Evolutionary conservation across 1,284 basidiomycete species (phyloP).

Genomic region (Cryptococcus depauperatus): DNA sequence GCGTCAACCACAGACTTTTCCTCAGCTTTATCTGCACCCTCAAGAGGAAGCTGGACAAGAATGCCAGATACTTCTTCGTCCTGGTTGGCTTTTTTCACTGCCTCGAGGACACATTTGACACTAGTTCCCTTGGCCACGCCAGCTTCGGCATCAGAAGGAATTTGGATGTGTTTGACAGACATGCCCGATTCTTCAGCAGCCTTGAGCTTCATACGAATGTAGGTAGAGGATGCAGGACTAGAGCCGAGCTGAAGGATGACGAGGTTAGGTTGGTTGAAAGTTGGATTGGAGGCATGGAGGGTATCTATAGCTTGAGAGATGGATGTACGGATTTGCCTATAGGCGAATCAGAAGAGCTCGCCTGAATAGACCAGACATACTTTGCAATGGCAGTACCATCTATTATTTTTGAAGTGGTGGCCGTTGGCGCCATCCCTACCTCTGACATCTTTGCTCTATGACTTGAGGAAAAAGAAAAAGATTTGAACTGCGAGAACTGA

Average conservation of each 20-base stretch:
- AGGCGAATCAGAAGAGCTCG: not conserved
- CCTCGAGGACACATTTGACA: conserved; percentile 66
- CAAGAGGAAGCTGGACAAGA: conserved; percentile 93
- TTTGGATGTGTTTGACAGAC: conserved; percentile 68
- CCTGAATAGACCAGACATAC: conserved; percentile 51
- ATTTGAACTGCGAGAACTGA: no score
- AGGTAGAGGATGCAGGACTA: conserved; percentile 80
- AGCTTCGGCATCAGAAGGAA: conserved; percentile 60
- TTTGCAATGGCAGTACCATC: conserved; percentile 84
- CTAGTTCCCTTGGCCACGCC: conserved; percentile 27
- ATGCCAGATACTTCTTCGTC: conserved; percentile 80
- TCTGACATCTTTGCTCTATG: conserved; percentile 9
- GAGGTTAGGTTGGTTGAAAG: conserved; percentile 75
- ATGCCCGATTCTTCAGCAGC: conserved; percentile 94
- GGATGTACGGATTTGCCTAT: conserved; percentile 67
- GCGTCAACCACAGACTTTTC: conserved; percentile 90
- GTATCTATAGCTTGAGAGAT: conserved; percentile 60
- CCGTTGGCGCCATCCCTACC: conserved; percentile 11
- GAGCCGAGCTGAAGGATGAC: conserved; percentile 91
- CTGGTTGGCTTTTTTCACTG: conserved; percentile 74
- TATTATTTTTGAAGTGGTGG: conserved; percentile 54
- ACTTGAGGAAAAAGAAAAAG: conserved; percentile 2
- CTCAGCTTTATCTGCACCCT: conserved; percentile 71
- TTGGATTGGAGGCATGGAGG: conserved; percentile 56
- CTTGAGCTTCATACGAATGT: conserved; percentile 96